A percentile compares a stretch with the other conserved stretches of the same genome.
Conservation (phyloP, 306 rosid species). For the Astragalus membranaceus region DNA sequence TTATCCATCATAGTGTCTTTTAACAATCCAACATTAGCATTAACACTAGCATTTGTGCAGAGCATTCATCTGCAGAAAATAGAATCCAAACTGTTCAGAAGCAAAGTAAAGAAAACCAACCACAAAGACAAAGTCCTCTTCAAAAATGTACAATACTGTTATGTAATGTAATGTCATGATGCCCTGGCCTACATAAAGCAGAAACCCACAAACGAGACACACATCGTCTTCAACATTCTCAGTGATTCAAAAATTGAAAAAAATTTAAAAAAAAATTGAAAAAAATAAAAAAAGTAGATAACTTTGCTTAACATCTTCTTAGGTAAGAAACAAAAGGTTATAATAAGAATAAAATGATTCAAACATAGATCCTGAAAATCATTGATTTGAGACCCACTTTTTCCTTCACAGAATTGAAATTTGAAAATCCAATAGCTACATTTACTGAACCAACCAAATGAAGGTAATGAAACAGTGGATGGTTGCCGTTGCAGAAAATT, state of each 20-base stretch:
- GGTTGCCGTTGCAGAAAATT: constrained; percentile 22
- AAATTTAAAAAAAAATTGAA: background rate
- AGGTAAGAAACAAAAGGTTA: background rate
- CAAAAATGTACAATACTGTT: background rate
- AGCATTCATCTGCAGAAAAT: constrained; percentile 29
- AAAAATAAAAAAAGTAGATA: background rate
- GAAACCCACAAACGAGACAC: constrained; percentile 19
- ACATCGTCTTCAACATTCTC: constrained; percentile 17
- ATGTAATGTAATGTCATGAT: background rate
- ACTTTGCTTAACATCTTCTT: constrained; percentile 9
- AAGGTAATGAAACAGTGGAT: constrained; percentile 49
- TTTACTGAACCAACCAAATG: background rate
- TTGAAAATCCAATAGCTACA: constrained; percentile 2
- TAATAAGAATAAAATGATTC: background rate
- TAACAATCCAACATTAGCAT: constrained; percentile 30
- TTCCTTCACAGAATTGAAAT: constrained; percentile 5
- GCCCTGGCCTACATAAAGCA: constrained; percentile 9
- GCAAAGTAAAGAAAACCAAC: background rate
- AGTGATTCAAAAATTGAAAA: background rate
- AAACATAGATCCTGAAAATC: background rate
- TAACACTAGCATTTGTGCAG: background rate
- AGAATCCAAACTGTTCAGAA: constrained; percentile 7
- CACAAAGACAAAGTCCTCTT: background rate
- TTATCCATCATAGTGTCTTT: constrained; percentile 48
- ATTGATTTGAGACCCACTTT: constrained; percentile 11